These are phyloP conservation scores for Cyclocybe cylindracea DNA, from an alignment of 768 basidiomycete species.

Conservation along the genomic window DNA sequence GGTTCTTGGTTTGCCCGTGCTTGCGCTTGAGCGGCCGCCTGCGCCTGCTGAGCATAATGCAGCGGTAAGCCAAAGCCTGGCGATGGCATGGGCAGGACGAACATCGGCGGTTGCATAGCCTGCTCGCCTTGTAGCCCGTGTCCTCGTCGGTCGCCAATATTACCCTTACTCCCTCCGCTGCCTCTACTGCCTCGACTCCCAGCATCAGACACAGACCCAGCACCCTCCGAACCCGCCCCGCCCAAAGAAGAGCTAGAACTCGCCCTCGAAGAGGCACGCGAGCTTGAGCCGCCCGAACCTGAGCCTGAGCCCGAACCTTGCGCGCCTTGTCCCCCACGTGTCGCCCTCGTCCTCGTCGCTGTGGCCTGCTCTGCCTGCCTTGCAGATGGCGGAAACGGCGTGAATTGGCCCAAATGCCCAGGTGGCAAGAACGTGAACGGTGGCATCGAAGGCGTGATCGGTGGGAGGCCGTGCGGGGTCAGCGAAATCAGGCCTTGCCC, in stretches of 20 bases:
- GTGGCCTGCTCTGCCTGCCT: too few relatives aligned
- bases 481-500: constrained; percentile 36
- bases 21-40: constrained; percentile 6
- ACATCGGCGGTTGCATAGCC: too few relatives aligned
- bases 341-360: constrained; percentile 7
- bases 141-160: too few relatives aligned
- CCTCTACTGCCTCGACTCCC: too few relatives aligned
- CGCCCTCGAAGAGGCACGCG: background rate
- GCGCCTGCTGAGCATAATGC: background rate
- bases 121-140: too few relatives aligned
- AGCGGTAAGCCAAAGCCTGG: background rate
- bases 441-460: constrained; percentile 98
- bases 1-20: constrained; percentile 6
- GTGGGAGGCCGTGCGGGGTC: constrained; percentile 82
- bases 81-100: background rate
- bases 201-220: too few relatives aligned
- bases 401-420: constrained; percentile 8
- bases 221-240: too few relatives aligned
- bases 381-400: background rate
- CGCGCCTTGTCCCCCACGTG: background rate
- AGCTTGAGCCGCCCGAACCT: background rate
- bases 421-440: constrained; percentile 79
- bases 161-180: too few relatives aligned
- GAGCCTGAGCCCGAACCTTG: background rate
- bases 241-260: background rate